These are phyloP conservation scores for Stachybotrys elegans DNA, from an alignment of 2,329 filamentous ascomycete genomes.

Conservation along the genomic window DNA sequence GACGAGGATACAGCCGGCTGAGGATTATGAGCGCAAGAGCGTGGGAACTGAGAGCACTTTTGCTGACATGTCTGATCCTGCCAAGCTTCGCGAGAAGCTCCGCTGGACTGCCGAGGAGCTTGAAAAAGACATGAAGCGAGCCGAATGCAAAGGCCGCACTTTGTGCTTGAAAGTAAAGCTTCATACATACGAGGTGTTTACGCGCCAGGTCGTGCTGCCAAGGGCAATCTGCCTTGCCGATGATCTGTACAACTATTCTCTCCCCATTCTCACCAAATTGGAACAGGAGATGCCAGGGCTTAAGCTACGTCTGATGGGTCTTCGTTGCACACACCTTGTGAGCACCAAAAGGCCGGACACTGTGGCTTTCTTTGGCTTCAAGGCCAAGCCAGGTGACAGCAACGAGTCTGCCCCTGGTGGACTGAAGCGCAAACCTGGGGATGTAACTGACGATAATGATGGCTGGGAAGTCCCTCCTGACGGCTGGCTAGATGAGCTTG, in stretches of 20 bases:
- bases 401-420: neutral
- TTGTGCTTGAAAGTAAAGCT: slow-evolving; percentile 89
- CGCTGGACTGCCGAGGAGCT: slow-evolving; percentile 78
- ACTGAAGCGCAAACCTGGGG: slow-evolving; percentile 30
- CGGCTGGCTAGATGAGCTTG: slow-evolving; percentile 44
- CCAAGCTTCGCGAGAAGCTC: slow-evolving; percentile 69
- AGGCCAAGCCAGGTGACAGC: slow-evolving; percentile 21
- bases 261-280: slow-evolving; percentile 80
- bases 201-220: slow-evolving; percentile 71
- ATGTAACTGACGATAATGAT: slow-evolving; percentile 26
- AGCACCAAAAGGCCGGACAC: slow-evolving; percentile 78
- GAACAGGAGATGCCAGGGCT: slow-evolving; percentile 78
- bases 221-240: slow-evolving; percentile 68
- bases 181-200: slow-evolving; percentile 88
- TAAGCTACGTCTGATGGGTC: slow-evolving; percentile 78
- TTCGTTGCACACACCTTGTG: slow-evolving; percentile 82
- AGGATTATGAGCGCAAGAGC: slow-evolving; percentile 87
- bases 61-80: slow-evolving; percentile 65
- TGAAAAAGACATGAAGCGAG: slow-evolving; percentile 75
- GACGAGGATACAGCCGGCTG: slow-evolving; percentile 78
- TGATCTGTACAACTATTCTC: slow-evolving; percentile 74
- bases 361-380: slow-evolving; percentile 72
- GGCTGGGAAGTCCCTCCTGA: slow-evolving; percentile 67
- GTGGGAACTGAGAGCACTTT: slow-evolving; percentile 95
- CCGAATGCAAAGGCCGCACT: slow-evolving; percentile 84